Evolutionary conservation across 2,329 filamentous ascomycete genomes (phyloP).

Genomic region (Epichloe gansuensis): DNA sequence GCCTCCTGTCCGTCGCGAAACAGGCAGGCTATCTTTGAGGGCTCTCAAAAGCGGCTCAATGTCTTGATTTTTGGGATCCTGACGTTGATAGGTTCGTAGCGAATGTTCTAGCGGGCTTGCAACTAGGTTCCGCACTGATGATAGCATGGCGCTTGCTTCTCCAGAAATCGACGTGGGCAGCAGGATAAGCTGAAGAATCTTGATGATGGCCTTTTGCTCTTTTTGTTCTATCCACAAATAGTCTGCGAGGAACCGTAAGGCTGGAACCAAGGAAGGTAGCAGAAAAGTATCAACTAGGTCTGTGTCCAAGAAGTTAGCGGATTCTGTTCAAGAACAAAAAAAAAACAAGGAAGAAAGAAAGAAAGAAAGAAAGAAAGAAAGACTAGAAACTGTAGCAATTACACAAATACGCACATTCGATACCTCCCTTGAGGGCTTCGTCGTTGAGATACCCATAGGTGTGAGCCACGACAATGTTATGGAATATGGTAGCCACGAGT

Average conservation of each 20-base stretch:
- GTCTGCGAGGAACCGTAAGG: slow-evolving; percentile 56
- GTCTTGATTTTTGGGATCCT: slow-evolving; percentile 53
- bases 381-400: background rate
- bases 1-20: slow-evolving; percentile 48
- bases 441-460: slow-evolving; percentile 52
- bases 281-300: slow-evolving; percentile 70
- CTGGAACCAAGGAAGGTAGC: slow-evolving; percentile 63
- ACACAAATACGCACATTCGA: slow-evolving; percentile 49
- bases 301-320: slow-evolving; percentile 16
- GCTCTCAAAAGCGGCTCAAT: slow-evolving; percentile 56
- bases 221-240: slow-evolving; percentile 54
- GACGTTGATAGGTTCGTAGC: slow-evolving; percentile 52
- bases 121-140: slow-evolving; percentile 57
- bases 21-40: slow-evolving; percentile 45
- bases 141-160: slow-evolving; percentile 59
- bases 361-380: background rate
- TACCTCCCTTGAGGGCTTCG: slow-evolving; percentile 57
- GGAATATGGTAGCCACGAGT: slow-evolving; percentile 63
- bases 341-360: too few relatives aligned
- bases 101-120: slow-evolving; percentile 56
- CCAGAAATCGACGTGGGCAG: slow-evolving; percentile 55
- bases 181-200: slow-evolving; percentile 61
- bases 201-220: slow-evolving; percentile 57
- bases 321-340: background rate
- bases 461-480: slow-evolving; percentile 60